A percentile compares a stretch with the other conserved stretches of the same genome.
Conservation (phyloP, 257 asterid genomes). For the Linaria vulgaris region DNA sequence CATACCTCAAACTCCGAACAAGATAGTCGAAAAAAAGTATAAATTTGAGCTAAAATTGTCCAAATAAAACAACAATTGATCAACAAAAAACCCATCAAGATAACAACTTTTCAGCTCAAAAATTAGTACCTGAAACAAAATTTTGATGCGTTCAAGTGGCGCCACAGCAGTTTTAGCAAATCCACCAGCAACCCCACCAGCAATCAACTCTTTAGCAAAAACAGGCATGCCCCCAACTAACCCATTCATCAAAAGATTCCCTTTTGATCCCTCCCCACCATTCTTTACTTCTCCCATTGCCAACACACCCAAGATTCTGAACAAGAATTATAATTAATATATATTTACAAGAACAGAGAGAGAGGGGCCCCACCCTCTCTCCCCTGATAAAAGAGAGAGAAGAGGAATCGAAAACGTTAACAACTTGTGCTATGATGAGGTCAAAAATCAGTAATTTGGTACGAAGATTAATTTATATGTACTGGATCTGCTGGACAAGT, state of each 20-base stretch:
- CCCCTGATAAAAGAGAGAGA: constrained; percentile 19
- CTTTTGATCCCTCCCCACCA: constrained; percentile 34
- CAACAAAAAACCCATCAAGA: background rate
- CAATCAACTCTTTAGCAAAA: constrained; percentile 75
- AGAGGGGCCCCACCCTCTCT: constrained; percentile 17
- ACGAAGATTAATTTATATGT: constrained; percentile 18
- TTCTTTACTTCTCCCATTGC: constrained; percentile 59
- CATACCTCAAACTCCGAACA: too few species aligned
- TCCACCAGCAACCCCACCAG: constrained; percentile 98
- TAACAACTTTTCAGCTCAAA: background rate
- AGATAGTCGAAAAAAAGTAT: too few species aligned
- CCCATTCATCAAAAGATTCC: constrained; percentile 36
- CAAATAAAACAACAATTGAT: too few species aligned
- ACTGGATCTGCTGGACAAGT: background rate
- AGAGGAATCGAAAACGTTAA: constrained; percentile 25
- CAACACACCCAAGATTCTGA: constrained; percentile 14
- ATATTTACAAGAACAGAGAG: constrained; percentile 1
- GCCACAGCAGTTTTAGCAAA: constrained; percentile 89
- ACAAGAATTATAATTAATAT: constrained; percentile 1
- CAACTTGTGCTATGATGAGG: background rate
- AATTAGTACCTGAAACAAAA: constrained; percentile 74
- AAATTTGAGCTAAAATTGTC: too few species aligned
- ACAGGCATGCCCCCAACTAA: constrained; percentile 64
- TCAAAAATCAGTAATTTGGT: background rate
- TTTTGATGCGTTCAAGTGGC: constrained; percentile 94